Conservation (phyloP, 140 eudicot genomes). For the Anethum foeniculum region DNA sequence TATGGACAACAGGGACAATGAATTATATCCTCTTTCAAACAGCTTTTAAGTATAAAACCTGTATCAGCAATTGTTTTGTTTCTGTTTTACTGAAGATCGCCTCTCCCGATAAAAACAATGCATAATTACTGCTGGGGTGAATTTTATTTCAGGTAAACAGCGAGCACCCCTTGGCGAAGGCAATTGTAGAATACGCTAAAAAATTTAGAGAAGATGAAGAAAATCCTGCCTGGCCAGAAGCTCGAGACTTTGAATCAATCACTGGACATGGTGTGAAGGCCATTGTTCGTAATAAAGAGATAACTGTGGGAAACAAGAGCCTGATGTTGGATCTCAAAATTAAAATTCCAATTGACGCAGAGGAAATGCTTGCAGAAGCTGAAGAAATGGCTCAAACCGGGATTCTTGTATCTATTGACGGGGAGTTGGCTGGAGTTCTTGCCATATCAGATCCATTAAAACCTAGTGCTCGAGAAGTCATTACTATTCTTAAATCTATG, state of each 20-base stretch:
- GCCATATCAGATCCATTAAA: slow-evolving; percentile 88
- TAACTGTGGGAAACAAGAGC: slow-evolving; percentile 80
- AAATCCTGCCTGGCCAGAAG: slow-evolving; percentile 68
- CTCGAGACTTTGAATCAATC: slow-evolving; percentile 58
- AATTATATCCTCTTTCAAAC: neutral
- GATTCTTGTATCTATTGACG: slow-evolving; percentile 62
- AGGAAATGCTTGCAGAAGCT: slow-evolving; percentile 58
- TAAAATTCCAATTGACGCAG: slow-evolving; percentile 48
- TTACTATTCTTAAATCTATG: slow-evolving; percentile 81
- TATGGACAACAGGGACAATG: neutral
- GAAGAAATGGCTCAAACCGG: slow-evolving; percentile 94
- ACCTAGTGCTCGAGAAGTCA: slow-evolving; percentile 72
- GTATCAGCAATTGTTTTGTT: neutral
- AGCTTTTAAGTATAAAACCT: neutral
- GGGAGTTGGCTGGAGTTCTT: slow-evolving; percentile 54
- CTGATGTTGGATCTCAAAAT: slow-evolving; percentile 48
- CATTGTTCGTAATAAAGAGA: slow-evolving; percentile 48
- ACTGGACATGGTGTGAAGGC: slow-evolving; percentile 94
- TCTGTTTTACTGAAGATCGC: neutral
- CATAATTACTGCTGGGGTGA: neutral
- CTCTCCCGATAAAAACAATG: neutral
- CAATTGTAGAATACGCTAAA: slow-evolving; percentile 78
- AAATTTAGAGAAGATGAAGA: slow-evolving; percentile 64
- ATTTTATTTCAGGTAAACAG: slow-evolving; percentile 55
- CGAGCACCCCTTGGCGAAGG: slow-evolving; percentile 95